These are phyloP conservation scores for Spirogloea muscicola DNA, from an alignment of 139 green algal species.

Conservation along the genomic window DNA sequence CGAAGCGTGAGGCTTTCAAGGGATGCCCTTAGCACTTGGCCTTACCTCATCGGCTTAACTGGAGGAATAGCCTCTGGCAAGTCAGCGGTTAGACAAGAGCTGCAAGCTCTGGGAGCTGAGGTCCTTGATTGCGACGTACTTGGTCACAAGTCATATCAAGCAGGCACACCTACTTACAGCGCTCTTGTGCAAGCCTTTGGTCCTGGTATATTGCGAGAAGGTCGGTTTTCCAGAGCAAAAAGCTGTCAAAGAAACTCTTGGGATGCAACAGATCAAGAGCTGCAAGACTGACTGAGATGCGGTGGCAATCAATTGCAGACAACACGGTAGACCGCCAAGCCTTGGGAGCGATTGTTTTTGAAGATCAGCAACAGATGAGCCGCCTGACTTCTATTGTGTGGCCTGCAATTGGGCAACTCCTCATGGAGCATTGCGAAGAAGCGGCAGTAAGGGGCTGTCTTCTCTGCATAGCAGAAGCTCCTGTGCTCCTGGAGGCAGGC, in stretches of 20 bases:
- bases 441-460: background rate
- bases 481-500: slow-evolving; percentile 27
- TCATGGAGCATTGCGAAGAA: slow-evolving; percentile 26
- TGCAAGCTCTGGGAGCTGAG: background rate
- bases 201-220: background rate
- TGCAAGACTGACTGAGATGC: no score
- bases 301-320: slow-evolving; percentile 15
- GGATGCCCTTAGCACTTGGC: background rate
- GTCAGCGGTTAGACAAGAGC: slow-evolving; percentile 4
- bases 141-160: slow-evolving; percentile 11
- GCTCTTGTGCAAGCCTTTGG: slow-evolving; percentile 10
- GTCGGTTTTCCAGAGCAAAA: no score
- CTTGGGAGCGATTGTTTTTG: slow-evolving; percentile 26
- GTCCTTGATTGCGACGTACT: slow-evolving; percentile 20
- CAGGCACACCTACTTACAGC: slow-evolving; percentile 6
- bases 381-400: slow-evolving; percentile 33
- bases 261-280: no score
- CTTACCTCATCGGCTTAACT: slow-evolving; percentile 32
- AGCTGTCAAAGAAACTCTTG: background rate
- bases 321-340: slow-evolving; percentile 9
- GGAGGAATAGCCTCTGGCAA: slow-evolving; percentile 33
- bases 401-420: slow-evolving; percentile 17
- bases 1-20: slow-evolving; percentile 19
- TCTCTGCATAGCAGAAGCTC: slow-evolving; percentile 28
- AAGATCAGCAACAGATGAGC: slow-evolving; percentile 1